Evolutionary conservation across 2,329 filamentous ascomycete genomes (phyloP).

Genomic region (Dothistroma pini): DNA sequence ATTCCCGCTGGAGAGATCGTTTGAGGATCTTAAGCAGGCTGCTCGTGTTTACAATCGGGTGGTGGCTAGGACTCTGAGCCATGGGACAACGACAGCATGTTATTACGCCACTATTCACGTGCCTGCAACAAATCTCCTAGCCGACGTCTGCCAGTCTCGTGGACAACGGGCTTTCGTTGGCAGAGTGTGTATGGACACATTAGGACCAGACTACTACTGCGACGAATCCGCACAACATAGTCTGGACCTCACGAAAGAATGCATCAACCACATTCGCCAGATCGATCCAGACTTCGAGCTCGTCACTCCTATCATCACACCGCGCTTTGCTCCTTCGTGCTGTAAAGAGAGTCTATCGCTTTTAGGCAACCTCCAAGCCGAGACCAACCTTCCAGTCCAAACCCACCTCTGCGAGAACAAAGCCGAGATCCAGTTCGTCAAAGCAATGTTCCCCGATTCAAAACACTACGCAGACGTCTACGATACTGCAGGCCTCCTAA

Average conservation of each 20-base stretch:
- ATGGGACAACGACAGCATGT: slow-evolving; percentile 91
- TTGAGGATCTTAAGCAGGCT: slow-evolving; percentile 61
- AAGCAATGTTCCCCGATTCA: slow-evolving; percentile 62
- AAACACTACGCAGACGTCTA: slow-evolving; percentile 73
- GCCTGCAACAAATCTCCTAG: slow-evolving; percentile 82
- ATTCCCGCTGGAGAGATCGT: slow-evolving; percentile 82
- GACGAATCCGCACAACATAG: slow-evolving; percentile 67
- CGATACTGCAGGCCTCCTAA: slow-evolving; percentile 67
- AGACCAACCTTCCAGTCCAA: slow-evolving; percentile 67
- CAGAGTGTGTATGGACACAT: slow-evolving; percentile 85
- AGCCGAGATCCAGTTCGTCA: slow-evolving; percentile 68
- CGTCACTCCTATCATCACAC: slow-evolving; percentile 76
- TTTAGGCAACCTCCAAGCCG: slow-evolving; percentile 62
- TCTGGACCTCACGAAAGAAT: slow-evolving; percentile 38
- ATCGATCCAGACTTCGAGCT: slow-evolving; percentile 65
- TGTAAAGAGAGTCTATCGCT: slow-evolving; percentile 53
- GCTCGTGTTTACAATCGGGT: slow-evolving; percentile 71
- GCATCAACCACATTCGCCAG: slow-evolving; percentile 55
- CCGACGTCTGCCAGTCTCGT: slow-evolving; percentile 70
- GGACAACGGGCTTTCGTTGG: slow-evolving; percentile 92
- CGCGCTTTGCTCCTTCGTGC: slow-evolving; percentile 58
- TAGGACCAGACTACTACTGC: slow-evolving; percentile 73
- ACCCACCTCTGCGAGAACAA: slow-evolving; percentile 87
- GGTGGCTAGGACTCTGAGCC: slow-evolving; percentile 73
- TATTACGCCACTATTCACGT: slow-evolving; percentile 93